Evolutionary conservation across 495 filamentous ascomycete species (phyloP).

Genomic region (Chaetomidium leptoderma): DNA sequence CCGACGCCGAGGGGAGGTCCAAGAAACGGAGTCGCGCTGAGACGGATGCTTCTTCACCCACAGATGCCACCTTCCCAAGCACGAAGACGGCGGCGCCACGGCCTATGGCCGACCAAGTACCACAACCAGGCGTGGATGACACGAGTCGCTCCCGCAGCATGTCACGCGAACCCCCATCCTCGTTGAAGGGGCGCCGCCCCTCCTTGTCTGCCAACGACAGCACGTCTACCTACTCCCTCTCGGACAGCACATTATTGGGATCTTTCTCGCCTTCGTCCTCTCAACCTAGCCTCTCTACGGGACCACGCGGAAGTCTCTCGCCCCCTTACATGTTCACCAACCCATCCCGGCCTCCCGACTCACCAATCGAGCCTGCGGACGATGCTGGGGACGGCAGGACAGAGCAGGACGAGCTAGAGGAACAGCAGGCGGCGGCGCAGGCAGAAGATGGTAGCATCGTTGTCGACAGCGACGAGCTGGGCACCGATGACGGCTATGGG

Average conservation of each 20-base stretch:
- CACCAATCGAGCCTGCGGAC: neutral
- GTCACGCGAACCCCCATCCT: conserved; percentile 7
- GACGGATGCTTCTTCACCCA: conserved; percentile 5
- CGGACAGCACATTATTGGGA: conserved; percentile 13
- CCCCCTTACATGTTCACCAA: conserved; percentile 13
- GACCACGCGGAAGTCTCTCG: conserved; percentile 15
- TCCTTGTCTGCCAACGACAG: conserved; percentile 10
- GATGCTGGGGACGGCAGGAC: conserved; percentile 13
- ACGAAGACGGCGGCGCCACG: neutral
- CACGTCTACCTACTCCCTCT: conserved; percentile 3
- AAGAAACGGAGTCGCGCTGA: conserved; percentile 13
- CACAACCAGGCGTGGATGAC: neutral
- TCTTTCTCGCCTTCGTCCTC: conserved; percentile 16
- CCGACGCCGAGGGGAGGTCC: neutral
- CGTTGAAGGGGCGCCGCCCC: neutral
- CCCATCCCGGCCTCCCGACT: neutral
- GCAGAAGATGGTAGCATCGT: conserved; percentile 34
- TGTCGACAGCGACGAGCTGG: conserved; percentile 31
- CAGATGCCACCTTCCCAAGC: neutral
- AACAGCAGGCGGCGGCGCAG: conserved; percentile 26
- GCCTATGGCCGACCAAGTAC: neutral
- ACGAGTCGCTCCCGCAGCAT: neutral
- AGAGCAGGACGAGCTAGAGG: conserved; percentile 18
- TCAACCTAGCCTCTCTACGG: conserved; percentile 6
- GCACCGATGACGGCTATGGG: conserved; percentile 45